Evolutionary conservation across 2,329 filamentous ascomycete genomes (phyloP), one percentile per base, ranked within the genome.

Genomic region (Plenodomus tracheiphilus): DNA sequence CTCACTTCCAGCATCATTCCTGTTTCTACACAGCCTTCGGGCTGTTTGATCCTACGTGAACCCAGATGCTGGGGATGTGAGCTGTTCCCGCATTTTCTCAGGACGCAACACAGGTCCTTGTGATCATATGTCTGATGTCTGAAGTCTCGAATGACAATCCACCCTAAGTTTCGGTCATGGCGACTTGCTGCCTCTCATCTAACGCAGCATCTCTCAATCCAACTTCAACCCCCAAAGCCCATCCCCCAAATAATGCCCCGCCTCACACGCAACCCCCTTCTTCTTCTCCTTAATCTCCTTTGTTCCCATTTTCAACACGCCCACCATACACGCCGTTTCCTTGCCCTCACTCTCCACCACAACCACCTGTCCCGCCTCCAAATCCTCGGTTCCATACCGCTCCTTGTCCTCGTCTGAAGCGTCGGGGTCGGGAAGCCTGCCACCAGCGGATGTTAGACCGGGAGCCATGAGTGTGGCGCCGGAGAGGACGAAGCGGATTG

Each of bases 401-500:
- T 75, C 72, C 15, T 70, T 72, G 5, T 74, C 69, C 25, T 72
- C 69, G 10, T 72, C 48, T 34, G 71, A 59, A 11, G 61, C 17
- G 0, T 57, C 53, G 5, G 75, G 72, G 54, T 83, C 76, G 0
- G 94, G 94, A 64, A 99, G 74, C 40, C 89, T 74, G 0, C 94
- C 94, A 0, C 94, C 94, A 0, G 85, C 75, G 17, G 85, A 91
- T 21, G 94, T 99, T 62, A 99, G 74, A 0, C 94, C 94, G 0
- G 94, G 94, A 1, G 91, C 93, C 94, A 99, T 99, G 55, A 99
- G 85, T 13, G 93, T 91, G 1, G 94, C 94, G 38, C 94, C 94
- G 1, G 86, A 89, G 1, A 99, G 83, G 20, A 99, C 93, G 76
- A 99, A 99, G 53, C 94, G 89, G 68, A 99, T 97, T 4, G 94